These are phyloP conservation scores for Rhizopus stolonifer DNA, from an alignment of 371 early-diverging fungal species.

Conservation along the genomic window DNA sequence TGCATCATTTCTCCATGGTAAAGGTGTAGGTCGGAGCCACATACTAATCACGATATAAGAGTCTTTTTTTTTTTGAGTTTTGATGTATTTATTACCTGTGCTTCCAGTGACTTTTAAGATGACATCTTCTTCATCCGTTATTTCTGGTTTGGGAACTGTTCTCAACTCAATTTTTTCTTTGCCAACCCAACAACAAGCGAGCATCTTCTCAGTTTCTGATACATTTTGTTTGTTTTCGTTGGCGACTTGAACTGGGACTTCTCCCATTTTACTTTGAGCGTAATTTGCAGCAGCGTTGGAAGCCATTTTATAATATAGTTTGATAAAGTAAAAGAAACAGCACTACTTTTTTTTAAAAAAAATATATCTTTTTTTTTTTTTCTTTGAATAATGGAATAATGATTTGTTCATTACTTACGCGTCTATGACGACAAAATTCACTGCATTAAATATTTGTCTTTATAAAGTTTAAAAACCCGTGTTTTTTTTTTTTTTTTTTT, in stretches of 20 bases:
- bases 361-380: no score
- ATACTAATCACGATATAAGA: slow-evolving; percentile 29
- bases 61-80: not conserved
- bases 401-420: no score
- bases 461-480: no score
- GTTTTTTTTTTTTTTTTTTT: no score
- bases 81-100: slow-evolving; percentile 12
- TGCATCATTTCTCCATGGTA: slow-evolving; percentile 58
- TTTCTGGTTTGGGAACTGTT: slow-evolving; percentile 41
- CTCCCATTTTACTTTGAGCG: slow-evolving; percentile 41
- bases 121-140: slow-evolving; percentile 57
- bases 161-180: slow-evolving; percentile 46
- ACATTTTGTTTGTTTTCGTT: slow-evolving; percentile 40
- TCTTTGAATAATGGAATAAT: no score
- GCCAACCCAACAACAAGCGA: slow-evolving; percentile 51
- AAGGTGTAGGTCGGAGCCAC: slow-evolving; percentile 64
- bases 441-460: no score
- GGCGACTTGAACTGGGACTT: slow-evolving; percentile 33
- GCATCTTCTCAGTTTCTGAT: slow-evolving; percentile 30
- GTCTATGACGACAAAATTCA: no score
- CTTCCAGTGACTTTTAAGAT: slow-evolving; percentile 53
- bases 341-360: not conserved
- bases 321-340: not conserved
- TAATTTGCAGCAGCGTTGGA: slow-evolving; percentile 49
- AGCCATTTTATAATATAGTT: slow-evolving; percentile 4